Evolutionary conservation across 2,329 filamentous ascomycete genomes (phyloP).

Genomic region (Bisporella sp.): DNA sequence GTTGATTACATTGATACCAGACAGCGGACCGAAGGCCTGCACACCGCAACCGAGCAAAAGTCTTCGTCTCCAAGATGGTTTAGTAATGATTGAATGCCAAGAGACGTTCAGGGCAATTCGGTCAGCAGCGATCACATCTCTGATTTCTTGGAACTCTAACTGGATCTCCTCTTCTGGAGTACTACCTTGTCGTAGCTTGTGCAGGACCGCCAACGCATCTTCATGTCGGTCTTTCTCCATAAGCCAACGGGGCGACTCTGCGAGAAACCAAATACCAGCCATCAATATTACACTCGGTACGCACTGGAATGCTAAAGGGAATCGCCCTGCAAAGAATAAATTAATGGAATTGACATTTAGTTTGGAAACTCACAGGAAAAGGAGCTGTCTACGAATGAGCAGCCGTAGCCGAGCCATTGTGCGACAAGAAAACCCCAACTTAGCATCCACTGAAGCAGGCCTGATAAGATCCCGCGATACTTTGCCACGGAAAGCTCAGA

Average conservation of each 20-base stretch:
- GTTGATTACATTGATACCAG: slow-evolving; percentile 6
- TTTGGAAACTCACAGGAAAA: too few species aligned
- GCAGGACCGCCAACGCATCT: neutral
- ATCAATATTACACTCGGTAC: slow-evolving; percentile 31
- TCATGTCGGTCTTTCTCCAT: neutral
- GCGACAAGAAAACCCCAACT: too few species aligned
- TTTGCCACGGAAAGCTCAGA: too few species aligned
- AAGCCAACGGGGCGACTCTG: neutral
- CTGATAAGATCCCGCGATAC: too few species aligned
- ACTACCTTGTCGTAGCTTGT: slow-evolving; percentile 24
- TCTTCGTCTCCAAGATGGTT: slow-evolving; percentile 3
- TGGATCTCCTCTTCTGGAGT: slow-evolving; percentile 18
- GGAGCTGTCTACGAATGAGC: too few species aligned
- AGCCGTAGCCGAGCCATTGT: too few species aligned
- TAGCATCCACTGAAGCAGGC: too few species aligned
- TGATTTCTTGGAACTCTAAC: too few species aligned
- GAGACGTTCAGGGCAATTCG: slow-evolving; percentile 15
- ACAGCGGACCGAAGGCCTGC: neutral
- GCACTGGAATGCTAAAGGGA: too few species aligned
- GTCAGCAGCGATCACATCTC: too few species aligned
- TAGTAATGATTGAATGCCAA: neutral
- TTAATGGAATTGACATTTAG: too few species aligned
- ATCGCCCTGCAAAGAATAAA: too few species aligned
- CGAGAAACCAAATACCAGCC: slow-evolving; percentile 20
- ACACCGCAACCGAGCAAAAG: neutral